Evolutionary conservation across 2,329 filamentous ascomycete genomes (phyloP).

Genomic region (Fusarium secorum): DNA sequence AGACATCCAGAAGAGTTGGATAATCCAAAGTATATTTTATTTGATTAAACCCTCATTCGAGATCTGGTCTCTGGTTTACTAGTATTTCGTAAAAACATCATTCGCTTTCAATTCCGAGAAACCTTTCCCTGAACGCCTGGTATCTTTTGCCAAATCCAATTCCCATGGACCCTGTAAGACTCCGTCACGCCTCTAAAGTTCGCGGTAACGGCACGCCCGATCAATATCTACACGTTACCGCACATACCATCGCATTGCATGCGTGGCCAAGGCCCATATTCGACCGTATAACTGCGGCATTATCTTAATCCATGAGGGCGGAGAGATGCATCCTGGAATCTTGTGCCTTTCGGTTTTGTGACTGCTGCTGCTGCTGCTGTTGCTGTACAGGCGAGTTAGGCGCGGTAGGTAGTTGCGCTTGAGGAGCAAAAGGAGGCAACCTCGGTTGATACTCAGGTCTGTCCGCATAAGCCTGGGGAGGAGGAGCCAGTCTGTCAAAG

Average conservation of each 20-base stretch:
- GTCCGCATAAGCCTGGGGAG: slow-evolving; percentile 15
- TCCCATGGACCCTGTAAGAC: neutral
- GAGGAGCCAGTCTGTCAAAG: slow-evolving; percentile 32
- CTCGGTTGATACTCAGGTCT: slow-evolving; percentile 20
- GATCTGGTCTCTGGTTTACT: neutral
- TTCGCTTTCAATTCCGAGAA: neutral
- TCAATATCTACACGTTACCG: neutral
- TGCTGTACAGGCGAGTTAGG: slow-evolving; percentile 39
- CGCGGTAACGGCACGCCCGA: neutral
- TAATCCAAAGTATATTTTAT: neutral
- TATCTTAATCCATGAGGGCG: slow-evolving; percentile 29
- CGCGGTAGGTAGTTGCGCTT: slow-evolving; percentile 40
- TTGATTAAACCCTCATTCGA: neutral
- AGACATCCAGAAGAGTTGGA: neutral
- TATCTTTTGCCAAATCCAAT: slow-evolving; percentile 24
- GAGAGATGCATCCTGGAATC: slow-evolving; percentile 40
- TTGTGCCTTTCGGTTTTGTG: slow-evolving; percentile 22
- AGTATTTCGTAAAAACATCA: neutral
- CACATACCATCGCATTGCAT: neutral
- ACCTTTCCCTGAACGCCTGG: slow-evolving; percentile 21
- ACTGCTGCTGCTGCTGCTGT: slow-evolving; percentile 30
- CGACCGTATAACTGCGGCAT: neutral
- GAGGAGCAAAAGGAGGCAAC: slow-evolving; percentile 16
- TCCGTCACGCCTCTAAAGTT: neutral
- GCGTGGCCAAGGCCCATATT: neutral